phyloP scores from a whole-genome alignment of 805 yeast species.

The Candida mattraensis region DNA sequence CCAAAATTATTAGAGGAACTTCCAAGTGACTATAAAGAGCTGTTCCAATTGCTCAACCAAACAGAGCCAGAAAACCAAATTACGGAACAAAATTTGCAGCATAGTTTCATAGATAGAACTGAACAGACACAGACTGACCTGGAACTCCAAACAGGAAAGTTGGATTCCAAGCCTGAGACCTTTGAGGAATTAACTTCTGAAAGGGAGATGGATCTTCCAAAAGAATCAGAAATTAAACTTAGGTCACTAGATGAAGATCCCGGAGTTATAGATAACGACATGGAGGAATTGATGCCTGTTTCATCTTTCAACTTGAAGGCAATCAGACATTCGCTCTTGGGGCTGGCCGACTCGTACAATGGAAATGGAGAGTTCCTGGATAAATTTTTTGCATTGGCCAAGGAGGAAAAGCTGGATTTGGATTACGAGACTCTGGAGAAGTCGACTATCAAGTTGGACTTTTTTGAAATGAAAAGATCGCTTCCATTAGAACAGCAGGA shows the following conservation, averaged over 20 bases:
- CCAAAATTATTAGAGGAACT: slow-evolving; percentile 26
- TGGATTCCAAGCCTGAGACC: slow-evolving; percentile 19
- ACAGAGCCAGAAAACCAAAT: background rate
- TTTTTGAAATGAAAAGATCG: slow-evolving; percentile 61
- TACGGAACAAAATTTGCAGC: background rate
- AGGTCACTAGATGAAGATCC: slow-evolving; percentile 22
- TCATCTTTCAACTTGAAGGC: slow-evolving; percentile 76
- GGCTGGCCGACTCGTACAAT: slow-evolving; percentile 36
- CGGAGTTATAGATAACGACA: slow-evolving; percentile 51
- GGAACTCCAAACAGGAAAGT: background rate
- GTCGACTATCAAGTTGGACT: slow-evolving; percentile 39
- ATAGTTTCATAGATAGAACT: no score
- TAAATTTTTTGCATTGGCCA: slow-evolving; percentile 20
- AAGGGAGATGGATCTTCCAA: background rate
- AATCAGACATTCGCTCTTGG: slow-evolving; percentile 71
- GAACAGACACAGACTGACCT: background rate
- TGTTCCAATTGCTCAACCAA: slow-evolving; percentile 17
- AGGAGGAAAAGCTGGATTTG: slow-evolving; percentile 23
- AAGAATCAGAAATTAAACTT: background rate
- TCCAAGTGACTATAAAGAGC: slow-evolving; percentile 26
- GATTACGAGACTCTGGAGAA: slow-evolving; percentile 17
- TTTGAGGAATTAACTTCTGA: background rate
- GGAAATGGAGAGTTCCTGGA: slow-evolving; percentile 25
- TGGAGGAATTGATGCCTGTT: slow-evolving; percentile 58
- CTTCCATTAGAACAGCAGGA: slow-evolving; percentile 49